Evolutionary conservation across 2,329 filamentous ascomycete species (phyloP).

Genomic region (Clonostachys chloroleuca): DNA sequence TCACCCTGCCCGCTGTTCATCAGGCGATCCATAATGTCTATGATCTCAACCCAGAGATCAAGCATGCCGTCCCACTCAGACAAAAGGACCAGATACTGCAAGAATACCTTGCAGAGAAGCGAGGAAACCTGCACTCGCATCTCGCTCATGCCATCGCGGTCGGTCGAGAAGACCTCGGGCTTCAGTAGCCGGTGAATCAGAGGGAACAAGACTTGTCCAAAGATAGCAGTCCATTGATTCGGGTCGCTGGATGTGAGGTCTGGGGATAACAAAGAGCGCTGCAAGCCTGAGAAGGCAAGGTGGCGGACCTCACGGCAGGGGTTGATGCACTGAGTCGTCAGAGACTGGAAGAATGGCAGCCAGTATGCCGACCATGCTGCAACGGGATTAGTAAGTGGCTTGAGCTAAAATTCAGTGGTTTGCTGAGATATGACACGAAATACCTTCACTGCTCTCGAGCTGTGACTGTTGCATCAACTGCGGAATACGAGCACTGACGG

Average conservation of each 20-base stretch:
- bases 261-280: slow-evolving; percentile 79
- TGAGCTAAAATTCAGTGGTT: not conserved
- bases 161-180: slow-evolving; percentile 89
- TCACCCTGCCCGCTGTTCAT: slow-evolving; percentile 95
- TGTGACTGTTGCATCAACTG: slow-evolving; percentile 89
- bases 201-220: slow-evolving; percentile 89
- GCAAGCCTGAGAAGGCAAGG: slow-evolving; percentile 79
- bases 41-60: slow-evolving; percentile 85
- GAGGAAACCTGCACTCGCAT: slow-evolving; percentile 89
- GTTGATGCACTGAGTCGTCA: slow-evolving; percentile 89
- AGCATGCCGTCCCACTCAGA: slow-evolving; percentile 85
- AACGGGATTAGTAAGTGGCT: slow-evolving; percentile 6
- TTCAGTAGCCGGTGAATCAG: slow-evolving; percentile 83
- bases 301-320: slow-evolving; percentile 90
- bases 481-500: slow-evolving; percentile 77
- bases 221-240: slow-evolving; percentile 92
- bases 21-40: slow-evolving; percentile 91
- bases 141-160: slow-evolving; percentile 91
- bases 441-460: slow-evolving; percentile 79
- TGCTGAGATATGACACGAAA: slow-evolving; percentile 7
- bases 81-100: slow-evolving; percentile 85
- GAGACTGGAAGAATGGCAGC: slow-evolving; percentile 86
- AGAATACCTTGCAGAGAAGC: slow-evolving; percentile 88
- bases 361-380: slow-evolving; percentile 97
- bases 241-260: slow-evolving; percentile 80